Evolutionary conservation across 1,284 basidiomycete genomes (phyloP).

Genomic region (Cutaneotrichosporon mucoides): DNA sequence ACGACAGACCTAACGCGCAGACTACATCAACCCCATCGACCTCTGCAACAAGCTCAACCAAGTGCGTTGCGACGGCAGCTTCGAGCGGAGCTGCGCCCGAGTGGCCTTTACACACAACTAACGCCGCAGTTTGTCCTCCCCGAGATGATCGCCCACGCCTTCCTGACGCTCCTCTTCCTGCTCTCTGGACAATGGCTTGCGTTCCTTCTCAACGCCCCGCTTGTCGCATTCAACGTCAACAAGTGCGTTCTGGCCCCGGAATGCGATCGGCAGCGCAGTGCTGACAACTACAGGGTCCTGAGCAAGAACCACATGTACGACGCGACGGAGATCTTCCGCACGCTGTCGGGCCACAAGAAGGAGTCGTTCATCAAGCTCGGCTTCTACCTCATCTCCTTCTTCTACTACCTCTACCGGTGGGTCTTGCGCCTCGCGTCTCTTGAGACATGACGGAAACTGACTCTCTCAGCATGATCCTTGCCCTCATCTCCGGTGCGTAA

Average conservation of each 20-base stretch:
- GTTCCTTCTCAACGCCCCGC: slow-evolving; percentile 84
- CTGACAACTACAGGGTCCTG: slow-evolving; percentile 62
- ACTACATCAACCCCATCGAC: slow-evolving; percentile 99
- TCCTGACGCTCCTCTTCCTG: slow-evolving; percentile 83
- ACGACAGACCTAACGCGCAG: slow-evolving; percentile 15
- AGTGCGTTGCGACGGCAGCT: slow-evolving; percentile 51
- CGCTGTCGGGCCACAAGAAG: slow-evolving; percentile 89
- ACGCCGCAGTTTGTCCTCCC: slow-evolving; percentile 83
- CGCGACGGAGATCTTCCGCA: slow-evolving; percentile 98
- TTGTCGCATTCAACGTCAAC: slow-evolving; percentile 88
- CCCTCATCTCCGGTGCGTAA: slow-evolving; percentile 64
- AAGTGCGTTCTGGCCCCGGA: slow-evolving; percentile 59
- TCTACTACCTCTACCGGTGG: slow-evolving; percentile 93
- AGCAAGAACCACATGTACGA: slow-evolving; percentile 98
- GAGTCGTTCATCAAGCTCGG: slow-evolving; percentile 95
- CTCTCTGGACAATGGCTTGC: slow-evolving; percentile 93
- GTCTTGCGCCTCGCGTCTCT: slow-evolving; percentile 38
- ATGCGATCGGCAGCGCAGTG: no score
- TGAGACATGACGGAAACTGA: not conserved
- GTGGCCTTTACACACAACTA: not conserved
- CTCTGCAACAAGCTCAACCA: slow-evolving; percentile 99
- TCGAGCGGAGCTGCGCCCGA: no score
- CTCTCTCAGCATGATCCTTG: slow-evolving; percentile 70
- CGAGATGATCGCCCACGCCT: slow-evolving; percentile 91
- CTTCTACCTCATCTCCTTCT: slow-evolving; percentile 90